These are phyloP conservation scores for Termitomyces sp. DNA, from an alignment of 1,284 basidiomycete genomes.

Conservation along the genomic window DNA sequence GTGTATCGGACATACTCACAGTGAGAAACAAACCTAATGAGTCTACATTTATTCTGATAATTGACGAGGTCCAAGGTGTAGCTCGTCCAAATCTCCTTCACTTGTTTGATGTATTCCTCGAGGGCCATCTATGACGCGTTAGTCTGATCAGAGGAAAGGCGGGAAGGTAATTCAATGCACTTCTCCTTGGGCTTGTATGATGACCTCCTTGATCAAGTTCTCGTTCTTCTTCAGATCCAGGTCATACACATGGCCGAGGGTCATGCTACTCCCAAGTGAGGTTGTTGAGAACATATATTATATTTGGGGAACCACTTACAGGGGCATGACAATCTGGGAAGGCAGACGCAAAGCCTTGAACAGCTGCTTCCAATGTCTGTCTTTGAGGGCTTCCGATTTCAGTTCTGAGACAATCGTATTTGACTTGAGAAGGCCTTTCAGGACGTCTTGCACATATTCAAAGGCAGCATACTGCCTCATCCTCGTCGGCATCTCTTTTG, in stretches of 20 bases:
- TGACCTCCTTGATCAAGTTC: conserved; percentile 85
- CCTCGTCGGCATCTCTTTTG: conserved; percentile 97
- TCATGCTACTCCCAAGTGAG: conserved; percentile 59
- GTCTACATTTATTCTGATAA: conserved; percentile 97
- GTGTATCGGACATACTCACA: conserved; percentile 4
- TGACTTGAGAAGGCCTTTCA: conserved; percentile 84
- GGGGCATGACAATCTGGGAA: conserved; percentile 58
- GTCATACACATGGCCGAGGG: conserved; percentile 95
- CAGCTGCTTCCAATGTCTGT: conserved; percentile 97
- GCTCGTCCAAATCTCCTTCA: conserved; percentile 95
- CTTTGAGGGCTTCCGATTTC: conserved; percentile 95
- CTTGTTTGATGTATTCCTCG: conserved; percentile 91
- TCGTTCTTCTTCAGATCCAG: conserved; percentile 95
- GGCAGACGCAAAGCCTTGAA: conserved; percentile 85
- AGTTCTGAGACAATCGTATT: conserved; percentile 88
- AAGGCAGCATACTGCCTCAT: conserved; percentile 99
- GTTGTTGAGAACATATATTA: neutral
- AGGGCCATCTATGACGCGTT: conserved; percentile 70
- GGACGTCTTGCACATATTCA: conserved; percentile 93
- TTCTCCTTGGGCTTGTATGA: conserved; percentile 97
- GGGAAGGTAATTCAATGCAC: conserved; percentile 32
- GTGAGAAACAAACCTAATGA: conserved; percentile 66
- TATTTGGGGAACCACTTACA: conserved; percentile 42
- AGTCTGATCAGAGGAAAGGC: conserved; percentile 2
- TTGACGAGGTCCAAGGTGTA: conserved; percentile 96